A percentile compares a stretch with the other conserved stretches of the same genome.
Evolutionary conservation across 1,139 yeast genomes (phyloP).

Genomic region (Sugiyamaella neomexicana): DNA sequence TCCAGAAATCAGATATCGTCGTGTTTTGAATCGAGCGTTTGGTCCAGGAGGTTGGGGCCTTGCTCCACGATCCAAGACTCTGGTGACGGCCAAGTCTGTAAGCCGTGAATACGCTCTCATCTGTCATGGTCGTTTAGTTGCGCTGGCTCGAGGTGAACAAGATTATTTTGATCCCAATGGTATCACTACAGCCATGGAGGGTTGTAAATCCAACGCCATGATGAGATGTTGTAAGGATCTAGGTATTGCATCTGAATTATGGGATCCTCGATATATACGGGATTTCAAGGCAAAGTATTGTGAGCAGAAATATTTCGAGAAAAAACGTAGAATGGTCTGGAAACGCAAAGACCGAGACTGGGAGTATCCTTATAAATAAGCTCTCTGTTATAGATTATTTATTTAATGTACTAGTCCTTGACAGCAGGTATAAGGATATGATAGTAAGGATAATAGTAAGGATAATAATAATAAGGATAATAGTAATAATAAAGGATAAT

Average conservation of each 20-base stretch:
- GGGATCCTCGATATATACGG: conserved; percentile 94
- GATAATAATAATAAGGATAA: conserved; percentile 10
- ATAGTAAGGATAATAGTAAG: not conserved
- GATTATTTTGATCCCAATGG: conserved; percentile 86
- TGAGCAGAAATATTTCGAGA: conserved; percentile 83
- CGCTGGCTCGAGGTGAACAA: conserved; percentile 95
- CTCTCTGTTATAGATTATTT: not conserved
- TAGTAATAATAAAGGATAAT: not conserved
- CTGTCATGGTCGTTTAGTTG: conserved; percentile 83
- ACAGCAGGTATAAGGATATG: not conserved
- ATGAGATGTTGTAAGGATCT: conserved; percentile 98
- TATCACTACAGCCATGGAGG: conserved; percentile 94
- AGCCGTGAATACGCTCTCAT: conserved; percentile 89
- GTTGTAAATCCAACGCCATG: conserved; percentile 93
- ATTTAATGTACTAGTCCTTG: not conserved
- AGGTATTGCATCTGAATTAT: conserved; percentile 92
- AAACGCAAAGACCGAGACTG: conserved; percentile 68
- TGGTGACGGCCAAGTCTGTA: conserved; percentile 61
- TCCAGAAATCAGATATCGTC: conserved; percentile 92
- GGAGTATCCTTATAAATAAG: conserved; percentile 76
- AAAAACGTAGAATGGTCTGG: conserved; percentile 78
- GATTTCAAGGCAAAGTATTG: conserved; percentile 73
- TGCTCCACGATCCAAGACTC: conserved; percentile 87
- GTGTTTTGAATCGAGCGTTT: conserved; percentile 83
- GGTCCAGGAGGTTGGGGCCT: conserved; percentile 99